Percentiles rank a stretch among this genome's conserved stretches.
These are phyloP conservation scores for Globisporangium takayamanum DNA, from an alignment of 352 stramenopile species.

Conservation along the genomic window DNA sequence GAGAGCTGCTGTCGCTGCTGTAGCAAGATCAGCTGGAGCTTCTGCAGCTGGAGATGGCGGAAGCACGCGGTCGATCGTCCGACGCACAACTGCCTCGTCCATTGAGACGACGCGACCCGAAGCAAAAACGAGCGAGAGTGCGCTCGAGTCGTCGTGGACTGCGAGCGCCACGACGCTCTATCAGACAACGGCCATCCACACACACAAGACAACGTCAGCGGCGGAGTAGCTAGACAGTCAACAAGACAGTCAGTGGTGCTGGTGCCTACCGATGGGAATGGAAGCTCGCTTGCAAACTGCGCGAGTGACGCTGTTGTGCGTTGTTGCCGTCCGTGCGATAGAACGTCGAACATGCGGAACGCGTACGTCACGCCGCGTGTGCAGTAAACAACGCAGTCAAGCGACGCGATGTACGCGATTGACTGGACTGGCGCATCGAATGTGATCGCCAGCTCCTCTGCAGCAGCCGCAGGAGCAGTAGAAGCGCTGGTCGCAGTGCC, in stretches of 20 bases:
- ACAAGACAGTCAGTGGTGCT: not conserved
- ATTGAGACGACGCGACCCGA: conserved; percentile 30
- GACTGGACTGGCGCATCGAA: conserved; percentile 28
- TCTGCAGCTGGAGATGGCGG: not conserved
- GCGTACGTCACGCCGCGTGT: conserved; percentile 19
- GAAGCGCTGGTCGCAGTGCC: not conserved
- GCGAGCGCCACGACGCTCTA: conserved; percentile 29
- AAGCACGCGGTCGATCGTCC: conserved; percentile 18
- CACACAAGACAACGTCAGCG: not conserved
- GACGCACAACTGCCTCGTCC: conserved; percentile 9
- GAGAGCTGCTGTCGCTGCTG: not conserved
- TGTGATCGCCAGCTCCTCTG: conserved; percentile 5
- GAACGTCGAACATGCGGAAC: conserved; percentile 13
- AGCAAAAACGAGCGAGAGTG: conserved; percentile 27
- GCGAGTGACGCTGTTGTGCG: not conserved
- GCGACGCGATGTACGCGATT: conserved; percentile 24
- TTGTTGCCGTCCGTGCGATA: not conserved
- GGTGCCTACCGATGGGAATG: conserved; percentile 20
- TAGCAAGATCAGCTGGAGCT: not conserved
- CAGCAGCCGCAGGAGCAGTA: not conserved
- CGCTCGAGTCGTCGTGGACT: conserved; percentile 10
- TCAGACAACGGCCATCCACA: not conserved
- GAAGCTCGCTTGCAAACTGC: conserved; percentile 20
- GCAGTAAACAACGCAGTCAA: conserved; percentile 31
- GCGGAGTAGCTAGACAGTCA: not conserved